phyloP scores from a whole-genome alignment of 345 rosid genomes.

The Citrus inodora region DNA sequence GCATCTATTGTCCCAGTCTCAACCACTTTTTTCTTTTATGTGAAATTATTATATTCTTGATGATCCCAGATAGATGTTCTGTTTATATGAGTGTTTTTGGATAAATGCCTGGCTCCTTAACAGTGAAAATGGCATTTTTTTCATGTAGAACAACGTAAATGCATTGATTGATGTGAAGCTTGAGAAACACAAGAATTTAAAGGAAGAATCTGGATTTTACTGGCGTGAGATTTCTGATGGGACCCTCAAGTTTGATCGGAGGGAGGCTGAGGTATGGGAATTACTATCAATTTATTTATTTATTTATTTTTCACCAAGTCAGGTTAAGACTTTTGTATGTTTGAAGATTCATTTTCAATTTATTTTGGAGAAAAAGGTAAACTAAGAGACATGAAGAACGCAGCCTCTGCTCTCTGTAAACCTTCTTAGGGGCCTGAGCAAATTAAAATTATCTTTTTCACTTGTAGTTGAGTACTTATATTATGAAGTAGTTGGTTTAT shows the following conservation, averaged over 20 bases:
- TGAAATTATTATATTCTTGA: neutral
- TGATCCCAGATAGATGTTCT: neutral
- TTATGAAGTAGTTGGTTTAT: neutral
- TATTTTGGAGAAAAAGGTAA: neutral
- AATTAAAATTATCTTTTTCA: neutral
- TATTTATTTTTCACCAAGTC: too few relatives aligned
- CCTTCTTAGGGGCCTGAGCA: neutral
- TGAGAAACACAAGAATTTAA: slow-evolving; percentile 83
- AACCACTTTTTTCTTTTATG: neutral
- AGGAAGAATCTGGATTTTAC: slow-evolving; percentile 76
- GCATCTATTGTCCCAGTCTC: neutral
- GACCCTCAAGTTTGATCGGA: slow-evolving; percentile 72
- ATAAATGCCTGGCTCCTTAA: neutral
- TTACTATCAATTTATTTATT: neutral
- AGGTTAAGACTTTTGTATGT: too few relatives aligned
- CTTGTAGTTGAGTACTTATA: neutral
- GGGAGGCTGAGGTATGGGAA: slow-evolving; percentile 64
- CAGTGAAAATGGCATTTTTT: neutral
- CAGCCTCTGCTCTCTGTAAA: neutral
- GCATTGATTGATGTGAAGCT: slow-evolving; percentile 89
- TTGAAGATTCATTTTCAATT: neutral
- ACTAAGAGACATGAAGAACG: neutral
- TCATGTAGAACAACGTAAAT: slow-evolving; percentile 63
- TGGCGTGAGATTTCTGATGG: slow-evolving; percentile 72
- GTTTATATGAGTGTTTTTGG: neutral